A percentile compares a stretch with the other conserved stretches of the same genome.
Evolutionary conservation across 768 basidiomycete genomes (phyloP).

Genomic region (Boletus vermiculosoides): DNA sequence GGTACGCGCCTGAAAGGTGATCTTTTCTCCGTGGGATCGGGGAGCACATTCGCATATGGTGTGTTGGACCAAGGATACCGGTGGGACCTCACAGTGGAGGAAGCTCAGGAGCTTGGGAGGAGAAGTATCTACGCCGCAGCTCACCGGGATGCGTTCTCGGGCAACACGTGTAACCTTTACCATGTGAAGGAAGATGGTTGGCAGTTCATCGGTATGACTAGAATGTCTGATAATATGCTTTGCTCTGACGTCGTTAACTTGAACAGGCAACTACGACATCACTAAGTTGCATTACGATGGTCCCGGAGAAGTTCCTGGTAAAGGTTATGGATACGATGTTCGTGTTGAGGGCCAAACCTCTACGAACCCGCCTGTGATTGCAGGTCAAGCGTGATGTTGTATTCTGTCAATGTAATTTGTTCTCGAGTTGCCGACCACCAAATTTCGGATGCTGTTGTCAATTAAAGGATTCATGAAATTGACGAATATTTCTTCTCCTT

Average conservation of each 20-base stretch:
- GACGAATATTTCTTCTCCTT: neutral
- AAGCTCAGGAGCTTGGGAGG: conserved; percentile 91
- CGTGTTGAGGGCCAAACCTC: conserved; percentile 61
- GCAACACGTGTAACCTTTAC: conserved; percentile 94
- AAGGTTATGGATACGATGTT: conserved; percentile 78
- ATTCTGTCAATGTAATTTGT: conserved; percentile 22
- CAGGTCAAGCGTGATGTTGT: conserved; percentile 31
- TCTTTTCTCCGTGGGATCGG: conserved; percentile 98
- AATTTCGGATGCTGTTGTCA: conserved; percentile 3
- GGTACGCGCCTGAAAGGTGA: conserved; percentile 94
- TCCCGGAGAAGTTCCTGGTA: conserved; percentile 65
- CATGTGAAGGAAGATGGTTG: conserved; percentile 95
- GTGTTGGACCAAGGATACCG: conserved; percentile 93
- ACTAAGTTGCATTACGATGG: conserved; percentile 90
- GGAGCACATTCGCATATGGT: conserved; percentile 98
- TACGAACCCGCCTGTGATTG: conserved; percentile 44
- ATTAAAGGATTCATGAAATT: neutral
- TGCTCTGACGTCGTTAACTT: conserved; percentile 11
- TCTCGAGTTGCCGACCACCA: neutral
- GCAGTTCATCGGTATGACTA: conserved; percentile 83
- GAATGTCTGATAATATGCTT: conserved; percentile 3
- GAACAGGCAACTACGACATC: conserved; percentile 91
- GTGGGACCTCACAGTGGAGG: conserved; percentile 90
- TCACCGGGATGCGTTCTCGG: conserved; percentile 94
- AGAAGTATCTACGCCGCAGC: conserved; percentile 96